These are phyloP conservation scores for Phytophthora vignae DNA, from an alignment of 352 stramenopile genomes.

Conservation along the genomic window DNA sequence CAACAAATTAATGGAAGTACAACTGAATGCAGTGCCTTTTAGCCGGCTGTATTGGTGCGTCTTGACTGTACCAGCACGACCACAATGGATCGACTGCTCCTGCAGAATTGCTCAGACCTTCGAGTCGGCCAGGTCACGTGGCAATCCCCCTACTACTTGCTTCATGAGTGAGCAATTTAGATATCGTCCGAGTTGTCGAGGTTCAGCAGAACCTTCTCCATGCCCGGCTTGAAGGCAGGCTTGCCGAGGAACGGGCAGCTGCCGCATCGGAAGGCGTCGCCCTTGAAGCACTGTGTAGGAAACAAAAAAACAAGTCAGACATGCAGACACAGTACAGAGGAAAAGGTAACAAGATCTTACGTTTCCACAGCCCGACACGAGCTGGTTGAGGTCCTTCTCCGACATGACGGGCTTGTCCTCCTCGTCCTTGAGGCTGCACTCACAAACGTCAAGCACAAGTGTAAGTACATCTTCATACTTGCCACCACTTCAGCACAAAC, in stretches of 20 bases:
- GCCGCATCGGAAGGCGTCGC: slow-evolving; percentile 97
- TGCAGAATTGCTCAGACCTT: slow-evolving; percentile 7
- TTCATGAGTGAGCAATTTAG: slow-evolving; percentile 35
- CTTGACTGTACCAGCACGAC: slow-evolving; percentile 30
- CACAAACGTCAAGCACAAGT: slow-evolving; percentile 1
- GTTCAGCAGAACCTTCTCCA: slow-evolving; percentile 89
- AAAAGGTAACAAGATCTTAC: slow-evolving; percentile 38
- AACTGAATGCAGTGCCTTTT: slow-evolving; percentile 28
- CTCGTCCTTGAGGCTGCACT: slow-evolving; percentile 68
- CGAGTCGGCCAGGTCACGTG: not conserved
- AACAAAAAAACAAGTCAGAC: slow-evolving; percentile 30
- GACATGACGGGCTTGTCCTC: slow-evolving; percentile 79
- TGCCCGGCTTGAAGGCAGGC: slow-evolving; percentile 95
- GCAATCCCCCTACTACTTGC: slow-evolving; percentile 10
- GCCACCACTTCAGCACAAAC: not conserved
- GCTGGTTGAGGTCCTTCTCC: slow-evolving; percentile 73
- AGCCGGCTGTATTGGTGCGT: slow-evolving; percentile 31
- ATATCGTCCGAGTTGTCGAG: slow-evolving; percentile 84
- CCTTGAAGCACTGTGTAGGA: slow-evolving; percentile 91
- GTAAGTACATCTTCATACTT: not conserved
- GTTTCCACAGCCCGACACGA: slow-evolving; percentile 88
- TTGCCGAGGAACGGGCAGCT: slow-evolving; percentile 97
- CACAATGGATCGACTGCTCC: slow-evolving; percentile 18
- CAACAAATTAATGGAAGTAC: slow-evolving; percentile 21
- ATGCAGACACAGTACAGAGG: not conserved